Conservation (phyloP, 441 rosid species). For the Pelargonium myrrhifolium region DNA sequence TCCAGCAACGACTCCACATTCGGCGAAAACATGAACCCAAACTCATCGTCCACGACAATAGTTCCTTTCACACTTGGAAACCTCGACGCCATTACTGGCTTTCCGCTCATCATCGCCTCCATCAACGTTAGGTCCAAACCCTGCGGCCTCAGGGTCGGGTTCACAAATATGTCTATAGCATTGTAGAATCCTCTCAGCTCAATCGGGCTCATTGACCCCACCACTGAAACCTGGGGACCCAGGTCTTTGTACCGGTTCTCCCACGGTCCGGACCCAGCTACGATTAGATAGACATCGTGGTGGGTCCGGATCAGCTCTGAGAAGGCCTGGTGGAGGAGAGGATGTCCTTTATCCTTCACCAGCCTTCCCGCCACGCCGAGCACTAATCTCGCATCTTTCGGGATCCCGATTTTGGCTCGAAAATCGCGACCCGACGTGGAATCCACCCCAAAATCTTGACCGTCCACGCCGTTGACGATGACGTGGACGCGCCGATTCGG, state of each 20-base stretch:
- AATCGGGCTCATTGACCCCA: conserved; percentile 64
- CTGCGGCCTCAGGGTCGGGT: conserved; percentile 86
- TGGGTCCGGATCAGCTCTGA: conserved; percentile 32
- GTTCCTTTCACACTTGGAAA: conserved; percentile 82
- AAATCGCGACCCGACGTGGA: conserved; percentile 37
- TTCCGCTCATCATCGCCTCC: conserved; percentile 96
- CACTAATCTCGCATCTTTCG: conserved; percentile 48
- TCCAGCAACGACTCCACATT: conserved; percentile 62
- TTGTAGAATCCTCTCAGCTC: conserved; percentile 63
- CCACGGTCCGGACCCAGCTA: conserved; percentile 92
- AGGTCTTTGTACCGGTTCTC: conserved; percentile 59
- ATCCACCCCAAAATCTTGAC: conserved; percentile 46
- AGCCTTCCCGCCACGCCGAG: conserved; percentile 80
- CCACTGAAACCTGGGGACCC: conserved; percentile 43
- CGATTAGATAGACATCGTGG: conserved; percentile 43
- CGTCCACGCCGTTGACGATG: conserved; percentile 77
- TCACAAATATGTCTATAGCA: conserved; percentile 63
- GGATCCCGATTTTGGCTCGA: conserved; percentile 49
- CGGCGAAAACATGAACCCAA: conserved; percentile 78
- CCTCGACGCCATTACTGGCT: conserved; percentile 76
- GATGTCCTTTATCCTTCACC: conserved; percentile 86
- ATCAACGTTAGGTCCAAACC: conserved; percentile 85
- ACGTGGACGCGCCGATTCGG: conserved; percentile 77
- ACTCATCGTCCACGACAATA: conserved; percentile 67
- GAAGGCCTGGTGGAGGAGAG: conserved; percentile 57